These are phyloP conservation scores for Paecilomyces dactylethromorphus DNA, from an alignment of 2,329 filamentous ascomycete species.

Conservation along the genomic window DNA sequence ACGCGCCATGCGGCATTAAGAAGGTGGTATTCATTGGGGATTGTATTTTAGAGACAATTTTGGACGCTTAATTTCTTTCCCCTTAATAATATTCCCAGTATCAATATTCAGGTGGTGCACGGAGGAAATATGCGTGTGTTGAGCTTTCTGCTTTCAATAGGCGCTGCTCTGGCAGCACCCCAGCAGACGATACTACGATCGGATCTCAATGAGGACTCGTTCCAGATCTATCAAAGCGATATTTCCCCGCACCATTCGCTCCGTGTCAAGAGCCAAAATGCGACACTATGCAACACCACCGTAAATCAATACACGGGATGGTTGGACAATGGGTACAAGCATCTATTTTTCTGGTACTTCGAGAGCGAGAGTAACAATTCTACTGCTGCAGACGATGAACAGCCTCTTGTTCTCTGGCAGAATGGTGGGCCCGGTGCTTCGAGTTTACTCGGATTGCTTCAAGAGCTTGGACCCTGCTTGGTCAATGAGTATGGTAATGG, in stretches of 20 bases:
- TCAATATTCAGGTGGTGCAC: neutral
- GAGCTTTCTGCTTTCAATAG: neutral
- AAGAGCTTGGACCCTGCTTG: slow-evolving; percentile 31
- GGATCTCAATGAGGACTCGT: neutral
- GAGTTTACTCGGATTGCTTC: slow-evolving; percentile 29
- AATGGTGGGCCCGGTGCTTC: slow-evolving; percentile 34
- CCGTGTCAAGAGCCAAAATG: neutral
- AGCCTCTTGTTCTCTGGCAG: slow-evolving; percentile 34
- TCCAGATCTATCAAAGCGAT: neutral
- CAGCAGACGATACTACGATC: neutral
- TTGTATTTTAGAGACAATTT: neutral
- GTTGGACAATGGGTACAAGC: slow-evolving; percentile 24
- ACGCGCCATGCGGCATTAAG: neutral
- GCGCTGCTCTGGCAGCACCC: neutral
- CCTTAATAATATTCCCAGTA: neutral
- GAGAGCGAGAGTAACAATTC: slow-evolving; percentile 23
- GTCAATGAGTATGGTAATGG: slow-evolving; percentile 33
- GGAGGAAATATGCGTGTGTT: neutral
- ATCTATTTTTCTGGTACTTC: slow-evolving; percentile 44
- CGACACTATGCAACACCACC: neutral
- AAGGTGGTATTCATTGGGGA: neutral
- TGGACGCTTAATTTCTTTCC: neutral
- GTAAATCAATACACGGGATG: slow-evolving; percentile 1
- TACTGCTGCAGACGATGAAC: slow-evolving; percentile 23
- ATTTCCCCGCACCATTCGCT: neutral